Percentiles rank a stretch among this genome's conserved stretches.
phyloP scores from a whole-genome alignment of 2,329 filamentous ascomycete species.

The Hysterium pulicare region DNA sequence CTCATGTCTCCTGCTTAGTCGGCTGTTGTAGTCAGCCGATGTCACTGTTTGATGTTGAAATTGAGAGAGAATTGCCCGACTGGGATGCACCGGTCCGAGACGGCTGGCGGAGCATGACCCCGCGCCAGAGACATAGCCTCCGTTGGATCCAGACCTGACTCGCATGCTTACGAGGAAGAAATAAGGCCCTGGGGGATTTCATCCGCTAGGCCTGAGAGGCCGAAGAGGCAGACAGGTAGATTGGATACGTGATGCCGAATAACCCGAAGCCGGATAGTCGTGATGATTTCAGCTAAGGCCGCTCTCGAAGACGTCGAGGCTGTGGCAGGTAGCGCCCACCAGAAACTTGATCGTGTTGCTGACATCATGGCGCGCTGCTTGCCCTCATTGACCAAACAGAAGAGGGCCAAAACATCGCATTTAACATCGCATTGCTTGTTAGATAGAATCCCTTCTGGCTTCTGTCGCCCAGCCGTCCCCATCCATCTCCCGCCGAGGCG shows the following conservation, averaged over 20 bases:
- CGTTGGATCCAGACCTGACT: not conserved
- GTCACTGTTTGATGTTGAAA: not conserved
- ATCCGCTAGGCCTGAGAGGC: not conserved
- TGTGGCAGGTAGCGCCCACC: constrained; percentile 15
- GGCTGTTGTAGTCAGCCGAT: not conserved
- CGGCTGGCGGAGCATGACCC: not conserved
- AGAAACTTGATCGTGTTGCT: constrained; percentile 18
- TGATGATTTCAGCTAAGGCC: too few relatives aligned
- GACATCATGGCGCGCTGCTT: too few relatives aligned
- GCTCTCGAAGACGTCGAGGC: too few relatives aligned
- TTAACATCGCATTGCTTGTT: too few relatives aligned
- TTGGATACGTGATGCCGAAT: constrained; percentile 25
- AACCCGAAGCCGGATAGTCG: constrained; percentile 23
- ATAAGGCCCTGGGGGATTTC: not conserved
- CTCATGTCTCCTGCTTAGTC: not conserved
- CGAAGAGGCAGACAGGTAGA: too few relatives aligned
- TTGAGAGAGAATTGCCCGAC: not conserved
- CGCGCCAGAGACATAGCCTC: not conserved
- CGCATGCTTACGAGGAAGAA: not conserved
- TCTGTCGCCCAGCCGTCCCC: too few relatives aligned
- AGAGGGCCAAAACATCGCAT: too few relatives aligned
- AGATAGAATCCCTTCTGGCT: too few relatives aligned
- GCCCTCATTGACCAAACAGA: too few relatives aligned
- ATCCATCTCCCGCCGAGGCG: too few relatives aligned
- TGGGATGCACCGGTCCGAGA: not conserved